Evolutionary conservation across 495 filamentous ascomycete species (phyloP).

Genomic region (Daldinia bambusicola): DNA sequence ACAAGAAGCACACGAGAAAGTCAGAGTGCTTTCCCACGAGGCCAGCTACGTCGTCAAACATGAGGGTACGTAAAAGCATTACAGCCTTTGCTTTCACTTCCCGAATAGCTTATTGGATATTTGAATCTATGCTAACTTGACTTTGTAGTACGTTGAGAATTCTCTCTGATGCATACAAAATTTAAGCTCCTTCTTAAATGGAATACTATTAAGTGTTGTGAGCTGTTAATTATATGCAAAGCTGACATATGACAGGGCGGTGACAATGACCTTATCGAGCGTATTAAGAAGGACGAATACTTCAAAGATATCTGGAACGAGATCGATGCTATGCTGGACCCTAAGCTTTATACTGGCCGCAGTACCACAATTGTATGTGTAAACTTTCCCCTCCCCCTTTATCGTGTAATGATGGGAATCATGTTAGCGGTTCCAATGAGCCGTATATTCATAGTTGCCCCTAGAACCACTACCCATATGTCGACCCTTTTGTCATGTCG

Average conservation of each 20-base stretch:
- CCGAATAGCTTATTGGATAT: background rate
- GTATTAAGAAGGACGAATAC: constrained; percentile 78
- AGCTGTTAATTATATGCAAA: background rate
- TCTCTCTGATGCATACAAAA: background rate
- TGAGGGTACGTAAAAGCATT: constrained; percentile 57
- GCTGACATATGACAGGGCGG: constrained; percentile 14
- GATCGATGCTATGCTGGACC: constrained; percentile 78
- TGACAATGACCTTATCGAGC: constrained; percentile 84
- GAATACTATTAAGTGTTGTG: background rate
- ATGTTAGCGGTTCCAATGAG: background rate
- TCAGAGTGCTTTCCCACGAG: constrained; percentile 89
- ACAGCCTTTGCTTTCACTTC: background rate
- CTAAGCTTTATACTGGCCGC: constrained; percentile 74
- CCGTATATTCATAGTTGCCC: background rate
- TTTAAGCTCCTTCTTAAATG: background rate
- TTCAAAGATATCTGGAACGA: constrained; percentile 84
- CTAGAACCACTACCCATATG: background rate
- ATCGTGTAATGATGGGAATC: background rate
- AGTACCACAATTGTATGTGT: constrained; percentile 47
- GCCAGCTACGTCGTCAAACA: constrained; percentile 83
- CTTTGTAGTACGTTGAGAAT: background rate
- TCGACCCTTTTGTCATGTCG: background rate
- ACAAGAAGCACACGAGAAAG: constrained; percentile 93
- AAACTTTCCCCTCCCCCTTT: background rate
- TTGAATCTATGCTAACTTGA: constrained; percentile 1